Base-by-base conservation (phyloP, 495 filamentous ascomycete genomes). In the Margaritispora aquatica region DNA sequence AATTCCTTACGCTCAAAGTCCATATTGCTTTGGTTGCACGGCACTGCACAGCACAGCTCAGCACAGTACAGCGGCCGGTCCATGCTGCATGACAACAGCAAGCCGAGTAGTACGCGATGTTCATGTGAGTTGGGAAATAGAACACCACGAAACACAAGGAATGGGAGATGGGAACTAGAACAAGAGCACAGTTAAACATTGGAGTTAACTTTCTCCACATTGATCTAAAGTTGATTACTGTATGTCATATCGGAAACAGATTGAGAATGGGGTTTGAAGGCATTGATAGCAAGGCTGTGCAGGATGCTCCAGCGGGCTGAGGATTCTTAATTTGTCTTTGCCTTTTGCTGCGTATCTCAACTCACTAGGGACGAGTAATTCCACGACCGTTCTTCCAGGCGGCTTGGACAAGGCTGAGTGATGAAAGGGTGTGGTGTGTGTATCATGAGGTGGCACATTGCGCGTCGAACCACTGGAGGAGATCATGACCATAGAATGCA, bases 41-140 rank as follows among this genome's bases (percentile, higher is more conserved):
- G 38, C n/a, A n/a, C 19, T 44, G 38, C 38, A 44, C 38, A 44
- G 52, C 44, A 48, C 51, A 55, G 38, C 41, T 21, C 24, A 49
- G 57, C 57, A 52, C 57, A 44, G 57, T 22, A 36, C 60, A 34
- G 56, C 61, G 49, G 38, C 26, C 31, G 55, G 52, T 41, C 61
- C 47, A 53, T 63, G 61, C 53, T 63, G 61, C 57, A 63, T 56
- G 34, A 57, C 58, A 34, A 60, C 36, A 34, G 49, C 54, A 46
- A 21, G 13, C n/a, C 26, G 34, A 47, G 29, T 34, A 56, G 44
- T 54, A 51, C 49, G 51, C 41, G 19, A 23, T 29, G 53, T 29
- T 57, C 46, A 57, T 22, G 53, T 61, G 60, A 34, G 29, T 5
- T 5, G 29, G 48, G 41, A 57, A 62, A 57, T 57, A 57, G 59